These are phyloP conservation scores for Melanomma pulvis-pyrius DNA, from an alignment of 495 filamentous ascomycete genomes.

Conservation along the genomic window DNA sequence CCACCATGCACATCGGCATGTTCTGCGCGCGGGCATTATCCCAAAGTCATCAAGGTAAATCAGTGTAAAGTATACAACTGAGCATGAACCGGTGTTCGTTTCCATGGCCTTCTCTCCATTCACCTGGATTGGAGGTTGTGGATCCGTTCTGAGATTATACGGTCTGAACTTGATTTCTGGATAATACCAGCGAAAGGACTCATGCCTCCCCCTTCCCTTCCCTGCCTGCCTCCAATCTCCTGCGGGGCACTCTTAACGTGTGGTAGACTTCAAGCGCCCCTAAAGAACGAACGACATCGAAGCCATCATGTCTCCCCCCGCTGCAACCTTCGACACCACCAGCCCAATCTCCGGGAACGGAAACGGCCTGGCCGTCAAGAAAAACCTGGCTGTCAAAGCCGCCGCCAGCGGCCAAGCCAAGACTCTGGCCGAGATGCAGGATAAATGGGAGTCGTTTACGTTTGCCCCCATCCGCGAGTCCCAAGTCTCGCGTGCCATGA, in stretches of 20 bases:
- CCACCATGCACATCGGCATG: constrained; percentile 33
- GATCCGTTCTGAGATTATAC: constrained; percentile 90
- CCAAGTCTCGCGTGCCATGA: constrained; percentile 90
- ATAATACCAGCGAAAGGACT: constrained; percentile 99
- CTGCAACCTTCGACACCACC: constrained; percentile 47
- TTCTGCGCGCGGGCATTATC: constrained; percentile 34
- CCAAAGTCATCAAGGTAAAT: constrained; percentile 61
- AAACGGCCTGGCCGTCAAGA: constrained; percentile 42
- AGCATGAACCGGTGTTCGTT: constrained; percentile 72
- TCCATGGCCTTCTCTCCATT: constrained; percentile 26
- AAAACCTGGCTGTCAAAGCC: constrained; percentile 49
- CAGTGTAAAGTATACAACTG: constrained; percentile 55
- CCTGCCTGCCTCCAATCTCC: constrained; percentile 32
- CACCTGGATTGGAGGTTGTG: constrained; percentile 37
- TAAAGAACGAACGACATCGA: background rate
- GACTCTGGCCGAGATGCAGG: constrained; percentile 62
- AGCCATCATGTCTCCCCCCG: constrained; percentile 75
- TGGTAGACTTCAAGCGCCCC: background rate
- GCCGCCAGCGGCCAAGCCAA: constrained; percentile 51
- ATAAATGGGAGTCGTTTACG: constrained; percentile 74
- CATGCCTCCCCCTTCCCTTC: constrained; percentile 72
- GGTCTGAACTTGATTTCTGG: constrained; percentile 96
- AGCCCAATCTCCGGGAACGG: constrained; percentile 41
- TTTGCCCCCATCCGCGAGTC: constrained; percentile 87
- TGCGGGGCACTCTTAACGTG: constrained; percentile 46